Percentiles rank a stretch among this genome's conserved stretches.
Evolutionary conservation across 2,329 filamentous ascomycete genomes (phyloP).

Genomic region (Phyllosticta citriasiana): DNA sequence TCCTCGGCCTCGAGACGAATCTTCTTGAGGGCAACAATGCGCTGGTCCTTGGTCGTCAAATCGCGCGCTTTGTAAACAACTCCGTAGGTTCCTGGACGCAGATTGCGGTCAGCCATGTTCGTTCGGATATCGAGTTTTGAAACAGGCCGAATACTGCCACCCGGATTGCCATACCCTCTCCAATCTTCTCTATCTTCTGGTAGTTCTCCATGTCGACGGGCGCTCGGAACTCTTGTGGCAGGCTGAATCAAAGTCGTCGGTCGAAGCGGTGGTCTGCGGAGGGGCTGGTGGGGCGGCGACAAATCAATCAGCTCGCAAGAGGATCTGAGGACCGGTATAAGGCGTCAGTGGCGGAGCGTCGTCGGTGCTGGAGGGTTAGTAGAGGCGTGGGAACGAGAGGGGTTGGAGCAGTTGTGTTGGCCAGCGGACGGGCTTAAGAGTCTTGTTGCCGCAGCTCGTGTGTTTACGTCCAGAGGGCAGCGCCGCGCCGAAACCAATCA

Average conservation of each 20-base stretch:
- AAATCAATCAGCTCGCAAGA: background rate
- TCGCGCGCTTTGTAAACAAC: conserved; percentile 93
- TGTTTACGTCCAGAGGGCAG: conserved; percentile 5
- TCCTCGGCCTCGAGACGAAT: conserved; percentile 92
- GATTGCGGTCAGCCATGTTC: conserved; percentile 6
- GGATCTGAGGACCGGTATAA: background rate
- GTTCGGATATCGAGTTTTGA: background rate
- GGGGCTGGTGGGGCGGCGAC: conserved; percentile 5
- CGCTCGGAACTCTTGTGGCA: background rate
- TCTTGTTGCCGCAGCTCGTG: conserved; percentile 2
- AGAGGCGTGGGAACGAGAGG: background rate
- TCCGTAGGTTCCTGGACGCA: conserved; percentile 68
- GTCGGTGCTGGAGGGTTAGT: conserved; percentile 9
- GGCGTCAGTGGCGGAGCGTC: background rate
- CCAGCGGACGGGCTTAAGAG: conserved; percentile 9
- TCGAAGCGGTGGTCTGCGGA: background rate
- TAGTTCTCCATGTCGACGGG: conserved; percentile 72
- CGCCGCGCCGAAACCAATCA: conserved; percentile 7
- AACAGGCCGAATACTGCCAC: background rate
- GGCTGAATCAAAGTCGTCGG: background rate
- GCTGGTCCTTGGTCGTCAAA: conserved; percentile 62
- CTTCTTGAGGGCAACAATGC: conserved; percentile 90
- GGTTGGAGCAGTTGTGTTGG: background rate
- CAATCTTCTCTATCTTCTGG: conserved; percentile 92
- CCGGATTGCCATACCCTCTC: conserved; percentile 60